phyloP scores from a whole-genome alignment of 306 rosid species.

The Cucumis melo region DNA sequence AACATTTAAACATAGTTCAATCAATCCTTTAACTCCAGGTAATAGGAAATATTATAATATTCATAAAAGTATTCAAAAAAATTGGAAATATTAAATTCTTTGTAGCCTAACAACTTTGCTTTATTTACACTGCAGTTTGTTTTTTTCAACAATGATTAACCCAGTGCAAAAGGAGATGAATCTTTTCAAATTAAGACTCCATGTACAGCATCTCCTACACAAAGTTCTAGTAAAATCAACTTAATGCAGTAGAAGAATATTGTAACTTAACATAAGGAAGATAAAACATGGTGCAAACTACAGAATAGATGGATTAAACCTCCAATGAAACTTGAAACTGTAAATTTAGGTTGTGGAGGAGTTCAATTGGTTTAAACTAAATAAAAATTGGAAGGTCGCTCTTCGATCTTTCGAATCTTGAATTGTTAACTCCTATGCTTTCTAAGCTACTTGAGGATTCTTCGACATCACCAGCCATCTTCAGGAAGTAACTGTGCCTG shows the following conservation, averaged over 20 bases:
- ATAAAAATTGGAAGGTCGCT: constrained; percentile 69
- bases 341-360: neutral
- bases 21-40: no score
- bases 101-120: no score
- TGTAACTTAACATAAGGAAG: neutral
- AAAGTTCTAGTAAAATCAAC: neutral
- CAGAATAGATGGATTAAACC: neutral
- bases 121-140: no score
- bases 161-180: no score
- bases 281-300: neutral
- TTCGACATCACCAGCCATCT: constrained; percentile 48
- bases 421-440: constrained; percentile 19
- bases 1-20: no score
- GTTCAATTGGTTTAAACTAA: constrained; percentile 16
- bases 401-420: constrained; percentile 16
- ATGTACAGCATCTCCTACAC: neutral
- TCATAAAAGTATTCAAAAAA: no score
- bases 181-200: neutral
- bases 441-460: constrained; percentile 43
- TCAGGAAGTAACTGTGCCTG: constrained; percentile 96
- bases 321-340: neutral
- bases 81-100: no score
- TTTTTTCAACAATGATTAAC: no score
- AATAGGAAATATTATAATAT: no score
- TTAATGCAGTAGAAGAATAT: neutral